Evolutionary conservation across 192 early-diverging fungal genomes (phyloP).

Genomic region (Geranomyces michiganensis): DNA sequence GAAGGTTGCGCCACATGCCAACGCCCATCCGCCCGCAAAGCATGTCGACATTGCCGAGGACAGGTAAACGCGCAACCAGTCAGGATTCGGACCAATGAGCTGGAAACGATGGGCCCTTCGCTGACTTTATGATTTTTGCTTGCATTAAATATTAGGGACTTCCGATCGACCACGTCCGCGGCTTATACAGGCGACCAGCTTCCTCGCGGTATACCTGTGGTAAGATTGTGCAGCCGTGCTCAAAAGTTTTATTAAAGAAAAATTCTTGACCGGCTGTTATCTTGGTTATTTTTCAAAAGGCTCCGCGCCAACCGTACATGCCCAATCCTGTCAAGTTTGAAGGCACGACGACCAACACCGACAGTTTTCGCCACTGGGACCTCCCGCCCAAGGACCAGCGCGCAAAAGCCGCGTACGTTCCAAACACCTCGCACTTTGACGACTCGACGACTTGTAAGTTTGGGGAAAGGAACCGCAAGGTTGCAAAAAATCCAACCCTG

Average conservation of each 20-base stretch:
- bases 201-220: constrained; percentile 2
- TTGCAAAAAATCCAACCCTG: too few relatives aligned
- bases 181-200: constrained; percentile 44
- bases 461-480: neutral
- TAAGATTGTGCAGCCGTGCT: too few relatives aligned
- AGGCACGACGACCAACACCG: constrained; percentile 42
- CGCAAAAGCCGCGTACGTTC: constrained; percentile 35
- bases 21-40: constrained; percentile 25
- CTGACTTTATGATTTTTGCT: neutral
- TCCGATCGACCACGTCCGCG: constrained; percentile 47
- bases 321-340: constrained; percentile 40
- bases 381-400: constrained; percentile 26
- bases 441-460: constrained; percentile 40
- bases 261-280: neutral
- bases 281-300: neutral
- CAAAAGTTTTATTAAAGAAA: too few relatives aligned
- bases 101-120: neutral
- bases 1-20: constrained; percentile 34
- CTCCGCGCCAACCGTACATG: constrained; percentile 22
- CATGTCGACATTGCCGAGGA: constrained; percentile 37
- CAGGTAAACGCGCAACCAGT: constrained; percentile 18
- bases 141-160: constrained; percentile 39
- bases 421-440: constrained; percentile 43
- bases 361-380: constrained; percentile 41
- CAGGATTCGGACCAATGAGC: neutral